Evolutionary conservation across 495 filamentous ascomycete genomes (phyloP), one percentile per base, ranked within the genome.

Genomic region (Antarctomyces pellizariae): DNA sequence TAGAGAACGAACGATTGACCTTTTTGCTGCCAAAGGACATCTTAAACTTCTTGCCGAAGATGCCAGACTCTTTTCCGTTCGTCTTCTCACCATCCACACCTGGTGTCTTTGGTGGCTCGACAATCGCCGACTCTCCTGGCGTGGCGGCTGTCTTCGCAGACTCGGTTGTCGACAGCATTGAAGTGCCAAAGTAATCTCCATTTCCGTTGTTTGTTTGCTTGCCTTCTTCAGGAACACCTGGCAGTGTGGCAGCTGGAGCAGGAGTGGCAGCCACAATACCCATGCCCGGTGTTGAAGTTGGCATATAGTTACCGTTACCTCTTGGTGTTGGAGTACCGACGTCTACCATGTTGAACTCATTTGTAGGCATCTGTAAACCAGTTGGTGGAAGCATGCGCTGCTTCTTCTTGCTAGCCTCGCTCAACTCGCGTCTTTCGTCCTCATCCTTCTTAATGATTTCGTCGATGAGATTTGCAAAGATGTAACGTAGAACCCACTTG

Each of bases 401-500:
- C 26, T 54, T 50, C 36, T 72, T 69, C 27, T 64, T 56, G 7
- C 62, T 64, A 25, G 55, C 56, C 5, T 66, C 54, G 12, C 75
- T 57, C 7, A 86, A 56, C 24, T 61, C 53, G 17, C 64, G 55
- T 16, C 89, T 65, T 44, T 75, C 74, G 5, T 50, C 48, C 41
- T 70, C 65, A 42, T 97, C 86, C 18, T 77, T 68, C 30, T 61
- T 61, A 35, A 89, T 73, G 48, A 93, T 75, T 46, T 90, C 79
- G 32, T 84, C 75, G 22, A 95, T 77, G 22, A 97, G 57, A 20
- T 72, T 74, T 13, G 69, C 69, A 46, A 97, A 97, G 1, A 97
- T 62, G 48, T 91, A 91, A 25, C 86, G 68, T 23, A 97, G 57
- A 28, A 95, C 64, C 86, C 86, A 97, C 56, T 90, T 92, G 3